phyloP scores from a whole-genome alignment of 2,329 filamentous ascomycete genomes.

The Dactylellina leptospora region DNA sequence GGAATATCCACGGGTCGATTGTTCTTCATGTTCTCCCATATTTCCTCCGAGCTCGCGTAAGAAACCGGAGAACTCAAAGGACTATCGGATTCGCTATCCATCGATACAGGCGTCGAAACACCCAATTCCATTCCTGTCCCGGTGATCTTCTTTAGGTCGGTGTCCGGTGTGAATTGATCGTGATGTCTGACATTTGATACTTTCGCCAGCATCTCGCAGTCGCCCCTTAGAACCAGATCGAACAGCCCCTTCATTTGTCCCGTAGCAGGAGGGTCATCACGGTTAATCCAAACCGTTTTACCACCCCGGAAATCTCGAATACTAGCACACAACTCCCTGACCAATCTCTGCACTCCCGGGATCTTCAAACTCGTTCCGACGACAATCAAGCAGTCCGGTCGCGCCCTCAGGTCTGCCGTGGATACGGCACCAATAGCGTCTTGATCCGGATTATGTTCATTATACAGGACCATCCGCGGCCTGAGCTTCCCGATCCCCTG shows the following conservation, averaged over 20 bases:
- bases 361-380: constrained; percentile 96
- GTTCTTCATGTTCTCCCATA: constrained; percentile 50
- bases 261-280: constrained; percentile 81
- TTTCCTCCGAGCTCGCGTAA: constrained; percentile 49
- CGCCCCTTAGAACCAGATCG: constrained; percentile 87
- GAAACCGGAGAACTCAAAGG: constrained; percentile 48
- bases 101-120: constrained; percentile 47
- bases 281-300: constrained; percentile 92
- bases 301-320: constrained; percentile 84
- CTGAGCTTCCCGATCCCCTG: constrained; percentile 90
- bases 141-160: constrained; percentile 50
- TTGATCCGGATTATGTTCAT: constrained; percentile 94
- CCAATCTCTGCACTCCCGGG: constrained; percentile 86
- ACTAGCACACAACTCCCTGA: constrained; percentile 86
- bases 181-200: constrained; percentile 67
- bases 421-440: constrained; percentile 94
- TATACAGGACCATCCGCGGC: constrained; percentile 94
- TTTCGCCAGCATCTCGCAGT: constrained; percentile 85
- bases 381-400: constrained; percentile 91
- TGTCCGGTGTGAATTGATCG: constrained; percentile 49
- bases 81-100: constrained; percentile 51
- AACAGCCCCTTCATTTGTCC: constrained; percentile 90
- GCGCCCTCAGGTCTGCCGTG: constrained; percentile 80
- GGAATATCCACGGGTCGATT: constrained; percentile 34
- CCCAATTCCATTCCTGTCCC: constrained; percentile 52